phyloP scores from a whole-genome alignment of 75 land plant genomes.

The Cupressus sempervirens region DNA sequence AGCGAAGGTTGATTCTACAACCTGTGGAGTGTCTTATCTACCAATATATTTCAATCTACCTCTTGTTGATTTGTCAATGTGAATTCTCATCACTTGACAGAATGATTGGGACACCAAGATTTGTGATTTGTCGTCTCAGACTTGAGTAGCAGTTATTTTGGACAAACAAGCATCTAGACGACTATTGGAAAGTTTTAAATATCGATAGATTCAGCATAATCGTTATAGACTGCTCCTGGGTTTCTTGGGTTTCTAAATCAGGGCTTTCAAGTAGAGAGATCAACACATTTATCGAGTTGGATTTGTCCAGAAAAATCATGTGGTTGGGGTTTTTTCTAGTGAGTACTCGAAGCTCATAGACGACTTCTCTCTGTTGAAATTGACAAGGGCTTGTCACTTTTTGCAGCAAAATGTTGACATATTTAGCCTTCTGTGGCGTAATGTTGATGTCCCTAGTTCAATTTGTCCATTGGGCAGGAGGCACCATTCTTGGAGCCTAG shows the following conservation, averaged over 20 bases:
- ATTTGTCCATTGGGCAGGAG: constrained; percentile 13
- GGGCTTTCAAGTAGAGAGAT: constrained; percentile 32
- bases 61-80: no score
- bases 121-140: no score
- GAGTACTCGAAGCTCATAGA: constrained; percentile 57
- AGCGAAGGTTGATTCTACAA: no score
- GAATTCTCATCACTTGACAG: no score
- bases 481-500: constrained; percentile 72
- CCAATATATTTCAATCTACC: no score
- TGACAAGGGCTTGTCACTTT: constrained; percentile 33
- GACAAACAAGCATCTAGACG: no score
- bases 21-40: no score
- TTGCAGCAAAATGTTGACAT: constrained; percentile 40
- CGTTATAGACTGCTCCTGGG: constrained; percentile 75
- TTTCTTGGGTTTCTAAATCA: constrained; percentile 42
- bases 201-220: constrained; percentile 73
- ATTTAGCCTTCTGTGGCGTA: constrained; percentile 35
- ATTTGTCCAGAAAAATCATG: constrained; percentile 52
- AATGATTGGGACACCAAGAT: no score
- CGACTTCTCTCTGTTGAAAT: constrained; percentile 41
- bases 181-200: no score
- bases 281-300: constrained; percentile 44
- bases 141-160: no score
- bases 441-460: not conserved
- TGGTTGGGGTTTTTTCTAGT: constrained; percentile 51